Base-by-base conservation (phyloP, 1,284 basidiomycete species). In the Trichosporon ovoides region DNA sequence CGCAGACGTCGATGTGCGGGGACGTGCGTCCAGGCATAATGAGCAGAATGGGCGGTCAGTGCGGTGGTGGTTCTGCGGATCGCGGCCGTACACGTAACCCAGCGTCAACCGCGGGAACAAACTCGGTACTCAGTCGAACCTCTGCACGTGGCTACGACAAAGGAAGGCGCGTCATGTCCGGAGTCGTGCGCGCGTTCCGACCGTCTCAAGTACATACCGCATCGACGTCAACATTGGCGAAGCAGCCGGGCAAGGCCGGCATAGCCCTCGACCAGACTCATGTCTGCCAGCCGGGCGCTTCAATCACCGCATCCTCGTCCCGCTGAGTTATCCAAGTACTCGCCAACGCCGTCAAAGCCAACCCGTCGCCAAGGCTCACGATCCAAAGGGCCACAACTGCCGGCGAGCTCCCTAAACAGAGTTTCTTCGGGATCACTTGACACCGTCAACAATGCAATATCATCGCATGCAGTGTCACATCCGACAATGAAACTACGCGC, bases 111-210 rank as follows among this genome's bases (percentile, higher is more conserved):
- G 22, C 43, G 43, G 43, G 9, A 48, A 16, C 43, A 48, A 48
- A 48, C n/a, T 2, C 3, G 22, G 4, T 10, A 3, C 28, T 4
- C 28, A 5, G 28, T 9, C 28, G 28, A 3, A 28, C 36, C 36
- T 11, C 38, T 5, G 43, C 43, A 48, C 43, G 43, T 48, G 43
- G 43, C 19, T n/a, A 24, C 7, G 24, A 7, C 43, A 28, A 48
- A n/a, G 43, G 43, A 48, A 48, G 43, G 43, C 43, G 43, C 43
- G 43, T 48, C 43, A 28, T 48, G 22, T n/a, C 24, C 24, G 4
- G 28, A 31, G 5, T 31, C 28, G 19, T 40, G 43, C 16, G 28
- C 43, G 43, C 43, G 43, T 48, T 19, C 43, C 24, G 22, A 48
- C 28, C 43, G 16, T 22, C 14, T 48, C 43, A 48, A 28, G 43